Evolutionary conservation across 2,329 filamentous ascomycete species (phyloP), one percentile per base, ranked within the genome.

Genomic region (Cadophora sp.): DNA sequence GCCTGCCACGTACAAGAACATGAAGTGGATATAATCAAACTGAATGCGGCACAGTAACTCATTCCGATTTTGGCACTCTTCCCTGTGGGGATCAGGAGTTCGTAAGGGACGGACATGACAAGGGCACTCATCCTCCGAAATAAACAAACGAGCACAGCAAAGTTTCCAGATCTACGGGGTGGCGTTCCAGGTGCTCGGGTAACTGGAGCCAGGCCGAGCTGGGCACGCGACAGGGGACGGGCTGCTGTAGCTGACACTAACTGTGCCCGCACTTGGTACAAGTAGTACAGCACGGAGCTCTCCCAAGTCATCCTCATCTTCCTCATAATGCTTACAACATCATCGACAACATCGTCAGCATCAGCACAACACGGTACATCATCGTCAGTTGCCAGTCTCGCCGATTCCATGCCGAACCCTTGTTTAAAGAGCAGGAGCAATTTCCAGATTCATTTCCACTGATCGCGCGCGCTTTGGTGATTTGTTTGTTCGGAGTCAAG

Each of bases 381-480:
- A 64, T 59, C 53, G 55, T 48, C 63, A 53, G 13, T 41, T 43
- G 1, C 11, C 20, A 58, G 13, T 24, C 36, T 58, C 55, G 33
- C 55, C 55, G 36, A 41, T 20, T 24, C 55, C 20, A 24, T 5
- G 27, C 65, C 65, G 61, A 65, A 60, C 30, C 59, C 53, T 55
- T 60, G 58, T 61, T 62, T 55, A 39, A 55, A 43, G 41, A 43
- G n/a, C 22, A n/a, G 20, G 36, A 63, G 43, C 33, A 58, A 41
- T 24, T 14, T 58, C 33, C 55, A 58, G 33, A 41, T 41, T 53
- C 58, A 68, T 62, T 48, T 65, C 56, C 51, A 50, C 43, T 20
- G 50, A 13, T 70, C 56, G 59, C 66, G 63, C 60, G 59, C 60
- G 66, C 68, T 62, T 67, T 60, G 61, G 47, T 56, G 62, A 45